phyloP scores from a whole-genome alignment of 768 basidiomycete species.

The Lactarius quietus region DNA sequence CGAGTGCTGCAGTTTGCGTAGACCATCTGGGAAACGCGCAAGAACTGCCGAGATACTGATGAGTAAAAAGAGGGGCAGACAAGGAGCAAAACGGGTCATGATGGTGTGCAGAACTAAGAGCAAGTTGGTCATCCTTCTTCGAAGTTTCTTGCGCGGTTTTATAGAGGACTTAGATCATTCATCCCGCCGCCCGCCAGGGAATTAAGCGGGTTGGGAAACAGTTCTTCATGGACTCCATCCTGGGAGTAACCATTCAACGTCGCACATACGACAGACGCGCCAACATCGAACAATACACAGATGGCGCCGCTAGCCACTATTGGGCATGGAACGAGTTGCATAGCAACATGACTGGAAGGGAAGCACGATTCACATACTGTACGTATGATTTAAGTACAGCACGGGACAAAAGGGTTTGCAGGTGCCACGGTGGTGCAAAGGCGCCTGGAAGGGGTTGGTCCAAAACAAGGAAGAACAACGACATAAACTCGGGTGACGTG shows the following conservation, averaged over 20 bases:
- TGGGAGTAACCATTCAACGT: neutral
- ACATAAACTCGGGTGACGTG: neutral
- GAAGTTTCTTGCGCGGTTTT: conserved; percentile 2
- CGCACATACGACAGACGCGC: neutral
- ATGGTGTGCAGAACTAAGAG: neutral
- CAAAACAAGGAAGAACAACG: neutral
- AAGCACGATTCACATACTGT: neutral
- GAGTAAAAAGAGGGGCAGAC: neutral
- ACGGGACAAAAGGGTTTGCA: neutral
- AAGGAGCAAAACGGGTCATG: neutral
- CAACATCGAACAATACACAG: neutral
- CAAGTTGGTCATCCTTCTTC: neutral
- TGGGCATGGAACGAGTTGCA: neutral
- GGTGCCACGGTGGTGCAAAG: too few species aligned
- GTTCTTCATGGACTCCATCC: neutral
- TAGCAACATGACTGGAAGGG: neutral
- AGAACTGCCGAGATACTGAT: neutral
- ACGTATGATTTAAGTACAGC: too few species aligned
- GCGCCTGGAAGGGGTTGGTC: neutral
- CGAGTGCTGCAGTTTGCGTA: neutral
- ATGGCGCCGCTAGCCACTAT: neutral
- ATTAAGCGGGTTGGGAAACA: neutral
- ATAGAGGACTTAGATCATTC: conserved; percentile 5
- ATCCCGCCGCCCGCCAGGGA: neutral
- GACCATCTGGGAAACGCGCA: neutral